phyloP scores from a whole-genome alignment of 23 red algal genomes.

The Gracilaria domingensis region DNA sequence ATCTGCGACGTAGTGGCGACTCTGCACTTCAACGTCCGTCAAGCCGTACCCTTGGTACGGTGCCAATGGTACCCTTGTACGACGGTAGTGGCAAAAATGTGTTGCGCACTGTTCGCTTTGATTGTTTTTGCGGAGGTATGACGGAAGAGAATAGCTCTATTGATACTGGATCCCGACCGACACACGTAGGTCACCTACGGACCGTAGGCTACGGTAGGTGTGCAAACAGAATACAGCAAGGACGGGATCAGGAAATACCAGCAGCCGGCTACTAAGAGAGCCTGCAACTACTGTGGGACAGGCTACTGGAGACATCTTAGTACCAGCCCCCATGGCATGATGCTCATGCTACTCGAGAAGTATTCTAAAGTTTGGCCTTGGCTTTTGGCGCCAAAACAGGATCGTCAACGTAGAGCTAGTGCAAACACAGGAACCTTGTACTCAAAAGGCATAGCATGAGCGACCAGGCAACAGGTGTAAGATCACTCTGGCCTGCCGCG shows the following conservation, averaged over 20 bases:
- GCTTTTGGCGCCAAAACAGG: conserved; percentile 31
- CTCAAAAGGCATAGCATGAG: neutral
- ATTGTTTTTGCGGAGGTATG: no score
- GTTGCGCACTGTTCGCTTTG: no score
- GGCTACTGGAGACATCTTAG: neutral
- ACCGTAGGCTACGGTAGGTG: neutral
- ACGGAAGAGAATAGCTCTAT: no score
- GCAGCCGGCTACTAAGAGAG: neutral
- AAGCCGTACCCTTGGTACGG: no score
- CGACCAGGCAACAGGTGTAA: conserved; percentile 24
- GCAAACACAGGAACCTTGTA: neutral
- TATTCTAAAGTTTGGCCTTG: neutral
- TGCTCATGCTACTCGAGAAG: no score
- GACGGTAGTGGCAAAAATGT: no score
- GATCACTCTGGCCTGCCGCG: neutral
- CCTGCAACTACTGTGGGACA: no score
- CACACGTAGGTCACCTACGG: no score
- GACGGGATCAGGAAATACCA: neutral
- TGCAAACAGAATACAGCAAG: neutral
- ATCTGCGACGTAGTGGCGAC: neutral
- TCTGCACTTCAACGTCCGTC: no score
- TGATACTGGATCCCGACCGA: no score
- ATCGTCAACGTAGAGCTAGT: conserved; percentile 19
- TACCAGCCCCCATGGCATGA: no score
- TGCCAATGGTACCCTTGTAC: no score